These are phyloP conservation scores for Pulveroboletus frians DNA, from an alignment of 768 basidiomycete species.

Conservation along the genomic window DNA sequence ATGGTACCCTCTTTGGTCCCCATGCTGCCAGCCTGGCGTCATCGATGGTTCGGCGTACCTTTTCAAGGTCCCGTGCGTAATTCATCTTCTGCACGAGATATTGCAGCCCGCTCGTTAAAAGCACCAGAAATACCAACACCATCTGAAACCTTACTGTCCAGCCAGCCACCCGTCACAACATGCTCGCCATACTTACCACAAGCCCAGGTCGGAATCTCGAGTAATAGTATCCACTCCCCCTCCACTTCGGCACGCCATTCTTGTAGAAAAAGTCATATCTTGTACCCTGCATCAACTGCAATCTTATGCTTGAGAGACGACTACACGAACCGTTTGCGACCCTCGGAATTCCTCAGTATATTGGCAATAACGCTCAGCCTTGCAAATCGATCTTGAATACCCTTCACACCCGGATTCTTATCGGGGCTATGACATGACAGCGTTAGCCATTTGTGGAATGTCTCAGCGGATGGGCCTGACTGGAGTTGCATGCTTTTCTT, in stretches of 20 bases:
- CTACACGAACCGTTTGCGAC: constrained; percentile 63
- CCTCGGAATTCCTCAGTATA: constrained; percentile 73
- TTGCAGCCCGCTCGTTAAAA: constrained; percentile 79
- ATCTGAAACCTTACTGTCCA: constrained; percentile 38
- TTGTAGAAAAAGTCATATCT: constrained; percentile 95
- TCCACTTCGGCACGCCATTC: constrained; percentile 95
- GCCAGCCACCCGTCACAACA: background rate
- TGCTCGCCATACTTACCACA: constrained; percentile 42
- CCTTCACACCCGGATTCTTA: constrained; percentile 85
- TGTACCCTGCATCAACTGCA: constrained; percentile 2
- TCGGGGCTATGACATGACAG: constrained; percentile 67
- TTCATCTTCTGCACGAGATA: constrained; percentile 75
- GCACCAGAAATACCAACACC: constrained; percentile 69
- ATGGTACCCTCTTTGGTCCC: constrained; percentile 69
- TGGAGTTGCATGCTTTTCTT: constrained; percentile 88
- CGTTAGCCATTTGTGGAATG: constrained; percentile 4
- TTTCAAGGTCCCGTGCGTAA: constrained; percentile 63
- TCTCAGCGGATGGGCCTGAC: constrained; percentile 43
- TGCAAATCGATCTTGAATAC: constrained; percentile 86
- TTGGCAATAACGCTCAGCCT: constrained; percentile 79
- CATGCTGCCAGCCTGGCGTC: constrained; percentile 74
- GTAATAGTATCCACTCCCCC: constrained; percentile 96
- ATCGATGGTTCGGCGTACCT: constrained; percentile 55
- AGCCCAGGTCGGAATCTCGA: constrained; percentile 93
- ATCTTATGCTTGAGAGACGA: background rate